Evolutionary conservation across 495 filamentous ascomycete species (phyloP).

Genomic region (Saxophila tyrrhenica): DNA sequence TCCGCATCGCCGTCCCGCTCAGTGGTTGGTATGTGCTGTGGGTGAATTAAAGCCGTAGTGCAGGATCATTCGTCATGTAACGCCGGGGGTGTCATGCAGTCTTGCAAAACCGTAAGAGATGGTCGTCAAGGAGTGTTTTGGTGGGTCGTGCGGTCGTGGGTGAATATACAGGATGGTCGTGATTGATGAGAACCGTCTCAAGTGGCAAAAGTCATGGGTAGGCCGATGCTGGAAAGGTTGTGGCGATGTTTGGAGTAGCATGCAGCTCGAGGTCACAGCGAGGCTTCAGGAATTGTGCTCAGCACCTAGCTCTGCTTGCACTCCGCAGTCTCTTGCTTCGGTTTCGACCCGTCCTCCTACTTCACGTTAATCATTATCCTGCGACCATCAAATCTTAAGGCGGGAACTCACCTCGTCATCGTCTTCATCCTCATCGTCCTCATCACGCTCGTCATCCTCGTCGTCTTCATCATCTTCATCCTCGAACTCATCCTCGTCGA

Average conservation of each 20-base stretch:
- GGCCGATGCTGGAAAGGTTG: not conserved
- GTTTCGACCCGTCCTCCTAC: constrained; percentile 89
- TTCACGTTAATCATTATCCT: constrained; percentile 27
- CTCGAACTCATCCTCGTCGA: constrained; percentile 71
- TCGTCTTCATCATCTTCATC: constrained; percentile 92
- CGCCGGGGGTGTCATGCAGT: too few species aligned
- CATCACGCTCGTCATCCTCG: constrained; percentile 74
- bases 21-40: too few species aligned
- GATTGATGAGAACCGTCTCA: too few species aligned
- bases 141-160: not conserved
- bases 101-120: not conserved
- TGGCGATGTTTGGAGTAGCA: not conserved
- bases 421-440: constrained; percentile 78
- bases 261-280: not conserved
- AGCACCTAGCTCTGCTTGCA: constrained; percentile 85
- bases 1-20: too few species aligned
- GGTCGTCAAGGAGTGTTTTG: not conserved
- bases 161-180: not conserved
- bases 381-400: not conserved
- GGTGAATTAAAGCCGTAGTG: too few species aligned
- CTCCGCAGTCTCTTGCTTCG: constrained; percentile 96
- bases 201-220: too few species aligned
- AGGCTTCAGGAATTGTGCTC: not conserved
- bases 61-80: too few species aligned
- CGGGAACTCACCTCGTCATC: constrained; percentile 74